Base-by-base conservation (phyloP, 1,284 basidiomycete genomes). In the Sporisorium scitamineum region DNA sequence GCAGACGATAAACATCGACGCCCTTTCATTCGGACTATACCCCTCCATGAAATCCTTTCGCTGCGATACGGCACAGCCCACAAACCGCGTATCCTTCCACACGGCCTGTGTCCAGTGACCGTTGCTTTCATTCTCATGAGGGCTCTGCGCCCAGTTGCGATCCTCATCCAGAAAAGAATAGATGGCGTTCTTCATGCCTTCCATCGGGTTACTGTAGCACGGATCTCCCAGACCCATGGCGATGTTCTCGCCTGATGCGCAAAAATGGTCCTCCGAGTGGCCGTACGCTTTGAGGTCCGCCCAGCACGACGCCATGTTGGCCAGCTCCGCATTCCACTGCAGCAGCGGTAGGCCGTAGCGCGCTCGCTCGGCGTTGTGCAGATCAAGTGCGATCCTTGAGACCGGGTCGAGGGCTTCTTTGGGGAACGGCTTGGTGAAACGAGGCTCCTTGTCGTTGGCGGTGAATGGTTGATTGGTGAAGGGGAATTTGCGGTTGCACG, bases 301-400 rank as follows among this genome's bases (percentile, higher is more conserved):
- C 74, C 74, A 76, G 60, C 74, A 76, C 18, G 74, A 60, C 0
- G 74, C 74, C 66, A 76, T 72, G 54, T 76, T 71, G 66, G 74
- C 74, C 7, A 76, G 66, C 51, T 76, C 74, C 5, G 42, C 53
- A n/a, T 67, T 76, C 74, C 74, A 76, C 57, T 65, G 58, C 26
- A 76, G 53, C 2, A 53, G 52, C 2, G 13, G 41, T 9, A 69
- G 47, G 6, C 61, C 59, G 44, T 76, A 76, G 26, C 70, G 61
- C 11, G 42, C 61, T 1, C 74, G 51, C 48, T 76, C 74, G 7
- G 22, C 24, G 27, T 76, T 76, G 54, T 76, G 74, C 14, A 76
- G 54, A 29, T 76, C 74, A 27, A 76, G 62, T 4, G 73, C 73
- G 3, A 44, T 27, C 24, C 51, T 61, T 4, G 65, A 61, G 11